Evolutionary conservation across 306 rosid genomes (phyloP).

Genomic region (Comarum palustre): DNA sequence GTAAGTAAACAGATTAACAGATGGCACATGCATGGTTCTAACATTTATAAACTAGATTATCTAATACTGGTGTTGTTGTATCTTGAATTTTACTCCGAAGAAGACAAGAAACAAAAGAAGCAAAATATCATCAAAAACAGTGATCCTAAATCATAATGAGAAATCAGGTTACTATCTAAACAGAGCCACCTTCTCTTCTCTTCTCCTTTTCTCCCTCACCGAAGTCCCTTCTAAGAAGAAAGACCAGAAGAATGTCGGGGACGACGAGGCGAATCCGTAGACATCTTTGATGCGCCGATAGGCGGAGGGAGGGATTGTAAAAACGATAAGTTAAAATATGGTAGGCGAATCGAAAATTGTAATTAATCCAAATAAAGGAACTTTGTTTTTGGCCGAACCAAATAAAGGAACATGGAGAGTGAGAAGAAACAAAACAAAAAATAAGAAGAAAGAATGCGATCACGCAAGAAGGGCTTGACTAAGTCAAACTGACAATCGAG

Average conservation of each 20-base stretch:
- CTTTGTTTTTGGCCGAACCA: no score
- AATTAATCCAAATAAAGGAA: no score
- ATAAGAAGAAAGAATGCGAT: background rate
- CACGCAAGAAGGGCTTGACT: background rate
- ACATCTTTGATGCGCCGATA: no score
- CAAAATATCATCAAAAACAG: background rate
- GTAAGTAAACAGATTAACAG: constrained; percentile 14
- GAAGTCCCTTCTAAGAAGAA: no score
- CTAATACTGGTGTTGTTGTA: background rate
- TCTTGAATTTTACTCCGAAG: constrained; percentile 8
- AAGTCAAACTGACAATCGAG: constrained; percentile 15
- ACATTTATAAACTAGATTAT: constrained; percentile 9
- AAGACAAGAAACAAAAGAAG: constrained; percentile 4
- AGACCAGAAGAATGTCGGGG: no score
- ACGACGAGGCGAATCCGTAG: no score
- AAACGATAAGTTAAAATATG: no score
- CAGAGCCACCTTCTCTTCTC: no score
- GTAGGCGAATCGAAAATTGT: no score
- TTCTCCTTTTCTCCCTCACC: no score
- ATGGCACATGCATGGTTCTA: constrained; percentile 6
- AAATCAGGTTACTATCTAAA: background rate
- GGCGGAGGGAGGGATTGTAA: no score
- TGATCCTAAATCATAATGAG: background rate
- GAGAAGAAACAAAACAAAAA: background rate
- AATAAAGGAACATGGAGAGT: no score